These are phyloP conservation scores for Melanomma pulvis-pyrius DNA, from an alignment of 495 filamentous ascomycete genomes.

Conservation along the genomic window DNA sequence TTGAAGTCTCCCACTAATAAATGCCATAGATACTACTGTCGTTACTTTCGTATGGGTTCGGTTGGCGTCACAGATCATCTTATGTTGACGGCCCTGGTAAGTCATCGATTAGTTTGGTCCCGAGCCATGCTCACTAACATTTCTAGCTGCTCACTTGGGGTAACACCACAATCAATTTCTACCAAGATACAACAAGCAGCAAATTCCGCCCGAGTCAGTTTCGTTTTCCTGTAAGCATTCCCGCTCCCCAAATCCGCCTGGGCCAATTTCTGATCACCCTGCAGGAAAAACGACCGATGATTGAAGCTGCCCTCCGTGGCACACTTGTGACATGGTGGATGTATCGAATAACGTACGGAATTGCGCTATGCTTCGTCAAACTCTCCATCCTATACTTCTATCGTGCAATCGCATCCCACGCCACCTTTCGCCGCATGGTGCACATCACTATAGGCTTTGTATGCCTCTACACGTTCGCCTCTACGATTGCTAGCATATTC, in stretches of 20 bases:
- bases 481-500: slow-evolving; percentile 21
- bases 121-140: neutral
- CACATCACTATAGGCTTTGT: slow-evolving; percentile 20
- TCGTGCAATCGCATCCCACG: slow-evolving; percentile 25
- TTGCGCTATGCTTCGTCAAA: slow-evolving; percentile 31
- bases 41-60: slow-evolving; percentile 31
- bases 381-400: slow-evolving; percentile 38
- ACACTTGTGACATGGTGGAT: slow-evolving; percentile 31
- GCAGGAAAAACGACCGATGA: slow-evolving; percentile 20
- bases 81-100: slow-evolving; percentile 28
- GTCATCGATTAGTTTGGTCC: neutral
- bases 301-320: slow-evolving; percentile 13
- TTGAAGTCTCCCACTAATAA: neutral
- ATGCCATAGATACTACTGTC: slow-evolving; percentile 30
- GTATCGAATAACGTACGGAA: slow-evolving; percentile 25
- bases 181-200: slow-evolving; percentile 21
- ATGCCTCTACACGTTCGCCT: slow-evolving; percentile 23
- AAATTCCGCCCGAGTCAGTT: slow-evolving; percentile 19
- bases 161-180: slow-evolving; percentile 34
- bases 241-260: neutral
- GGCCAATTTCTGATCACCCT: neutral
- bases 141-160: slow-evolving; percentile 31
- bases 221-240: slow-evolving; percentile 11
- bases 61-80: slow-evolving; percentile 31
- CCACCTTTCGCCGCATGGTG: slow-evolving; percentile 23